A percentile compares a stretch with the other conserved stretches of the same genome.
Evolutionary conservation across 345 rosid genomes (phyloP).

Genomic region (Citrus mangshanensis): DNA sequence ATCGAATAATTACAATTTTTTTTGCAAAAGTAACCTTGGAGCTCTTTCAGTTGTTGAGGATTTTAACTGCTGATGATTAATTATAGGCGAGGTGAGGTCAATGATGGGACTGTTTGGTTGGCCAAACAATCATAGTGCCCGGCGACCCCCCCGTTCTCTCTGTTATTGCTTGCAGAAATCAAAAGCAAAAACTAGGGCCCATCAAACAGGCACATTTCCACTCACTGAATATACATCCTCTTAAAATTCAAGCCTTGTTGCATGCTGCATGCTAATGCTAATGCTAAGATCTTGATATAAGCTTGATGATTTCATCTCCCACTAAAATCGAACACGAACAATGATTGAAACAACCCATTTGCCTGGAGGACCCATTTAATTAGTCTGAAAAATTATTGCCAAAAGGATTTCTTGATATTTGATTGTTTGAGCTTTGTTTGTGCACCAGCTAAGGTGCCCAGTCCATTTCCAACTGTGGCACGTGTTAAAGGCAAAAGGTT

Average conservation of each 20-base stretch:
- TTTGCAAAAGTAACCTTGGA: neutral
- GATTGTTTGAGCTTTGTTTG: neutral
- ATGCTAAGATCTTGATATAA: neutral
- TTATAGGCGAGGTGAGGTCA: neutral
- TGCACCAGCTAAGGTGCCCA: slow-evolving; percentile 14
- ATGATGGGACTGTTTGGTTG: slow-evolving; percentile 10
- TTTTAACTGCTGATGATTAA: slow-evolving; percentile 1
- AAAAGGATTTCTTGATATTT: neutral
- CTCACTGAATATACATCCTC: neutral
- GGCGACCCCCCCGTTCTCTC: too few relatives aligned
- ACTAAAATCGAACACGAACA: neutral
- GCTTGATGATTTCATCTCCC: slow-evolving; percentile 19
- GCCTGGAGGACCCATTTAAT: slow-evolving; percentile 22
- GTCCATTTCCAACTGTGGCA: slow-evolving; percentile 17
- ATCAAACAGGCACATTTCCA: slow-evolving; percentile 8
- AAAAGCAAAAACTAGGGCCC: slow-evolving; percentile 14
- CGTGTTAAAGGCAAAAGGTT: slow-evolving; percentile 4
- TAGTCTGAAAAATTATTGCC: neutral
- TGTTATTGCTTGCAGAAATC: neutral
- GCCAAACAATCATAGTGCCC: neutral
- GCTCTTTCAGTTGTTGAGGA: slow-evolving; percentile 9
- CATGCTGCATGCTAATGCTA: slow-evolving; percentile 17
- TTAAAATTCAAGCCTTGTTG: neutral
- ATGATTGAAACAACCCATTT: slow-evolving; percentile 31
- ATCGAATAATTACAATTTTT: slow-evolving; percentile 3